Evolutionary conservation across 345 rosid species (phyloP).

Genomic region (Gossypioides kirkii): DNA sequence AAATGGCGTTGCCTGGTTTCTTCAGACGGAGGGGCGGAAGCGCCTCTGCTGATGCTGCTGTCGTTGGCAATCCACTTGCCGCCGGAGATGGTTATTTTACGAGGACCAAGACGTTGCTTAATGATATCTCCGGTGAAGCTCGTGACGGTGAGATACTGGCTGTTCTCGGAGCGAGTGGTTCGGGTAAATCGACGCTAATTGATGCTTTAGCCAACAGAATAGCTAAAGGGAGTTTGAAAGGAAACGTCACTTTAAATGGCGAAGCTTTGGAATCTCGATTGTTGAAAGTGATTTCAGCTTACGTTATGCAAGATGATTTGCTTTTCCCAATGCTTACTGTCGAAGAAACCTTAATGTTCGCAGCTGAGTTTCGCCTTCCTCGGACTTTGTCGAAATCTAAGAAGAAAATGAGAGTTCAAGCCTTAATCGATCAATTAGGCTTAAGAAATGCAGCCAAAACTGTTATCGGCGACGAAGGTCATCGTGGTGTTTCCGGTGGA

Average conservation of each 20-base stretch:
- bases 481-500: conserved; percentile 93
- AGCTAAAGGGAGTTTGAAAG: conserved; percentile 72
- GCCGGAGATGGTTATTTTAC: conserved; percentile 35
- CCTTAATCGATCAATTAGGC: conserved; percentile 82
- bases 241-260: conserved; percentile 59
- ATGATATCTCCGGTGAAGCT: conserved; percentile 76
- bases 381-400: conserved; percentile 65
- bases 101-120: conserved; percentile 58
- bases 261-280: conserved; percentile 63
- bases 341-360: conserved; percentile 80
- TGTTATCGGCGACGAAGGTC: conserved; percentile 91
- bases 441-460: conserved; percentile 81
- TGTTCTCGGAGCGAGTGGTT: conserved; percentile 90
- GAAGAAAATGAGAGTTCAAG: conserved; percentile 70
- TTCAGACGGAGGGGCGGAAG: conserved; percentile 15
- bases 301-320: conserved; percentile 92
- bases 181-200: conserved; percentile 80
- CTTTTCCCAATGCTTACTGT: conserved; percentile 86
- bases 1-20: conserved; percentile 34
- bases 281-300: conserved; percentile 83
- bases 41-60: conserved; percentile 10
- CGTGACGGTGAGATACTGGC: conserved; percentile 84
- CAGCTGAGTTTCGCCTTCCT: conserved; percentile 87
- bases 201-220: conserved; percentile 84
- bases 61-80: conserved; percentile 32